Conservation (phyloP, 805 yeast genomes). For the Saccharomycopsis olivae region DNA sequence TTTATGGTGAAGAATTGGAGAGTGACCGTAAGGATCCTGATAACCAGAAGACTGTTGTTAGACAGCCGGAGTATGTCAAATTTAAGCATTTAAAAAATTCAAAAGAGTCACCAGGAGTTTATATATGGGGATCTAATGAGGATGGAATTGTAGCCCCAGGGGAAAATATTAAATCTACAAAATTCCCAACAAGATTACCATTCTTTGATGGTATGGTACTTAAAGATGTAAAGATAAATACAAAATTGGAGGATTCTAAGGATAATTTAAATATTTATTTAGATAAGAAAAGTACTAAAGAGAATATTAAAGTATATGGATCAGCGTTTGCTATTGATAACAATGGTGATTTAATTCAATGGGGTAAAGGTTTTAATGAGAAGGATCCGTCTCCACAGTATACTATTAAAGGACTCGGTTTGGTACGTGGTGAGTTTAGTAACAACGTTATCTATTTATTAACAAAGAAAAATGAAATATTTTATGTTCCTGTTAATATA, state of each 20-base stretch:
- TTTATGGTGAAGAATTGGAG: conserved; percentile 17
- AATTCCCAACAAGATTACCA: conserved; percentile 48
- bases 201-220: conserved; percentile 54
- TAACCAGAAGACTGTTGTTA: conserved; percentile 4
- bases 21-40: conserved; percentile 19
- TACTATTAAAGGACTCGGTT: conserved; percentile 37
- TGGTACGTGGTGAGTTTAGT: conserved; percentile 38
- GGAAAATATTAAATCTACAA: conserved; percentile 25
- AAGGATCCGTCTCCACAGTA: conserved; percentile 24
- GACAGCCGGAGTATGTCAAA: conserved; percentile 19
- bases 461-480: conserved; percentile 26
- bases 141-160: conserved; percentile 26
- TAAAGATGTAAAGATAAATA: conserved; percentile 40
- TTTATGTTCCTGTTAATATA: conserved; percentile 28
- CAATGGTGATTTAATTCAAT: conserved; percentile 65
- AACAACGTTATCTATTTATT: conserved; percentile 43
- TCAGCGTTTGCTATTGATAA: conserved; percentile 51
- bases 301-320: conserved; percentile 20
- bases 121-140: conserved; percentile 51
- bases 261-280: conserved; percentile 17
- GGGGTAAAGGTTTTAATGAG: conserved; percentile 38
- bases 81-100: conserved; percentile 26
- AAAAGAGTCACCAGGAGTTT: conserved; percentile 41
- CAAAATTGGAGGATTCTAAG: conserved; percentile 8
- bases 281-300: neutral